Base-by-base conservation (phyloP, 2,329 filamentous ascomycete species). In the Canariomyces notabilis region DNA sequence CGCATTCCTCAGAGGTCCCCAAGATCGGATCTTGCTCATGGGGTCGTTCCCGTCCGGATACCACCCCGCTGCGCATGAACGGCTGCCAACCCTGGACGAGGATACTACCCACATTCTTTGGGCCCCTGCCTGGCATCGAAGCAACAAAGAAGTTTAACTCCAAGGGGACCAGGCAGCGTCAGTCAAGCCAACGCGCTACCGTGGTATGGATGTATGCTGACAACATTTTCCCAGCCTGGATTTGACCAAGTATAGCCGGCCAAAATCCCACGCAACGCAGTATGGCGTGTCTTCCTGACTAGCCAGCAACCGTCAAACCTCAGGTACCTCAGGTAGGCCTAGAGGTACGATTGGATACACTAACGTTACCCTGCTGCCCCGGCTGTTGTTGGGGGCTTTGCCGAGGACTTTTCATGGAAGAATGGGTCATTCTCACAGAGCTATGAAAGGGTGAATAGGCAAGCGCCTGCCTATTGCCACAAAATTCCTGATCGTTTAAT, bases 401-500 rank as follows among this genome's bases (percentile, higher is more conserved):
- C 14, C n/a, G 29, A 31, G 46, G 33, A 18, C 19, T 16, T n/a
- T 50, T 49, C 32, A 46, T 35, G 53, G 54, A 52, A 50, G 51
- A 53, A 58, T 53, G 32, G 42, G 43, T 43, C 36, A 37, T 35
- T 35, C 14, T 33, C 22, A n/a, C n/a, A 32, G 40, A 48, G 42
- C 43, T 49, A 54, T 50, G 37, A 34, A 44, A 47, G 44, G 46
- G 36, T 37, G 42, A 49, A 47, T 18, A 37, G 42, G 36, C 35
- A 35, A 50, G 44, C 46, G 38, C 42, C 54, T 56, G 50, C 51
- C 40, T 56, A 52, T 34, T 53, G 50, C 50, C 49, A 43, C 36
- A 38, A 33, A 48, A 45, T 44, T 50, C 56, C 53, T 57, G 53
- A 56, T 61, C 59, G 56, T 58, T 57, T 59, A 57, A 59, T 59